phyloP scores from a whole-genome alignment of 2,329 filamentous ascomycete genomes.

The Calonectria pseudoreteaudii region DNA sequence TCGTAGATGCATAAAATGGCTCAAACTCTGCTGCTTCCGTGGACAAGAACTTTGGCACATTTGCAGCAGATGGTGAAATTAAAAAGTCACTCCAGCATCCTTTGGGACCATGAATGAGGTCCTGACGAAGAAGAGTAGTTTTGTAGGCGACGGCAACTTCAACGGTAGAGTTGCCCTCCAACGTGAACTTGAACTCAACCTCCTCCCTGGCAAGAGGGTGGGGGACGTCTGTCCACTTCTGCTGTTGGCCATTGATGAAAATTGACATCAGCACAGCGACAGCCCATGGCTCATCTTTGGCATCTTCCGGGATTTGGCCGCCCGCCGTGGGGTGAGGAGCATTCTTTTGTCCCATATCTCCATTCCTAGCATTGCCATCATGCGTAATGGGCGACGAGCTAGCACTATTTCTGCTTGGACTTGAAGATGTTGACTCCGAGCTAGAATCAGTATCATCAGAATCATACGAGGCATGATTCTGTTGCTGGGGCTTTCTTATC shows the following conservation, averaged over 20 bases:
- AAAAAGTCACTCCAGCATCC: not conserved
- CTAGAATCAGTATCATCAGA: not conserved
- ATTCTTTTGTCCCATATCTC: not conserved
- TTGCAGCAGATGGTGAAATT: not conserved
- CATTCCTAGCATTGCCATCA: not conserved
- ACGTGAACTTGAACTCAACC: not conserved
- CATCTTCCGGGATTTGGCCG: not conserved
- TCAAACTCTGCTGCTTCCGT: not conserved
- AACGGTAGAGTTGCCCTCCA: not conserved
- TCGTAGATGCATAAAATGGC: not conserved
- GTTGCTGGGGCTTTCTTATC: not conserved
- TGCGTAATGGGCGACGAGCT: not conserved
- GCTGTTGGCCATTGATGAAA: not conserved
- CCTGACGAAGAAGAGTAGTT: not conserved
- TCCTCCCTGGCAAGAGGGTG: not conserved
- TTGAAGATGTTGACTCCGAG: not conserved
- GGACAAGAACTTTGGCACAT: not conserved
- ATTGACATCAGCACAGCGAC: not conserved
- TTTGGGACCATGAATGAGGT: not conserved
- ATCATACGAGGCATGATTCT: not conserved
- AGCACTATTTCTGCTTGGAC: not conserved
- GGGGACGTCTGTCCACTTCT: not conserved
- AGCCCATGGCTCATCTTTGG: not conserved
- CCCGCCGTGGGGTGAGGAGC: rapidly evolving
- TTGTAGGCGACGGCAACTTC: not conserved